Percentiles rank a stretch among this genome's conserved stretches.
Conservation (phyloP, 2,329 filamentous ascomycete genomes). For the Ploettnerulaceae sp. region DNA sequence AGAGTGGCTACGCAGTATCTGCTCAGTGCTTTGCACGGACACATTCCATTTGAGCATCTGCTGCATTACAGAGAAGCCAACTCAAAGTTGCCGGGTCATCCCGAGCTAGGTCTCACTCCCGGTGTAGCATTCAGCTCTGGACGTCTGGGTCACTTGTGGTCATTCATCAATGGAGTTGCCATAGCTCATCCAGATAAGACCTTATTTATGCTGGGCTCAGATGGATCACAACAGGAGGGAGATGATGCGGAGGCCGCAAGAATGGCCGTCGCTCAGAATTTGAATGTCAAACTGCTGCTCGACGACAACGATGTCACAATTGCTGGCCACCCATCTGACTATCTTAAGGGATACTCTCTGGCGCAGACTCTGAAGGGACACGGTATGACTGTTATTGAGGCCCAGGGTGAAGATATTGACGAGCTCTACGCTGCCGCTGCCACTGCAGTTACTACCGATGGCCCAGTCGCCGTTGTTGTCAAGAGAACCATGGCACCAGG, state of each 20-base stretch:
- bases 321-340: constrained; percentile 37
- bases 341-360: constrained; percentile 36
- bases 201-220: constrained; percentile 36
- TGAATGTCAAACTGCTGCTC: constrained; percentile 38
- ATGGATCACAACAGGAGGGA: constrained; percentile 40
- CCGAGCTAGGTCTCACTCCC: constrained; percentile 37
- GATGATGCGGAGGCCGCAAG: constrained; percentile 39
- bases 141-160: constrained; percentile 39
- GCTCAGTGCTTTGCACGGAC: constrained; percentile 35
- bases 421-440: constrained; percentile 34
- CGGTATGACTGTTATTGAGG: constrained; percentile 35
- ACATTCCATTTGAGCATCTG: constrained; percentile 37
- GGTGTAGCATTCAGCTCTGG: constrained; percentile 39
- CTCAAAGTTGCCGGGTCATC: constrained; percentile 38
- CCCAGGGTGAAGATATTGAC: constrained; percentile 37
- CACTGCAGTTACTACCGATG: constrained; percentile 33
- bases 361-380: constrained; percentile 35
- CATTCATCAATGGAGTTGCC: constrained; percentile 37
- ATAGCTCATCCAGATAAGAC: constrained; percentile 37
- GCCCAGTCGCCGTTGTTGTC: constrained; percentile 32
- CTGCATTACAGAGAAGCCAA: constrained; percentile 39
- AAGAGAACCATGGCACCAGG: constrained; percentile 36
- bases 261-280: constrained; percentile 35
- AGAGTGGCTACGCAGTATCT: constrained; percentile 39
- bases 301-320: constrained; percentile 41